phyloP scores from a whole-genome alignment of 2,329 filamentous ascomycete species.

The Thielaviopsis populi region DNA sequence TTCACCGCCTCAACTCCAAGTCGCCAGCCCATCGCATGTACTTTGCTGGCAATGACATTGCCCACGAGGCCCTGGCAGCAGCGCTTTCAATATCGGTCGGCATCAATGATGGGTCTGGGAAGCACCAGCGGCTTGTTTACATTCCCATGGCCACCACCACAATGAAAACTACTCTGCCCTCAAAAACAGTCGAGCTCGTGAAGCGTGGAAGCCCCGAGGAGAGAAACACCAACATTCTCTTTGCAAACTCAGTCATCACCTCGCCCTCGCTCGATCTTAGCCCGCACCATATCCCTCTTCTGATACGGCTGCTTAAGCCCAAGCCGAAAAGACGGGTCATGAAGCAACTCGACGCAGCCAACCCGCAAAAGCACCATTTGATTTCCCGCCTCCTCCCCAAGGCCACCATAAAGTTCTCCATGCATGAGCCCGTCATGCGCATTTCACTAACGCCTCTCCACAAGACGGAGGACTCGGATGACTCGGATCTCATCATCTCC shows the following conservation, averaged over 20 bases:
- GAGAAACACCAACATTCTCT: slow-evolving; percentile 88
- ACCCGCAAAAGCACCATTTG: slow-evolving; percentile 39
- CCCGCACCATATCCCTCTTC: slow-evolving; percentile 74
- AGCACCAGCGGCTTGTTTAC: slow-evolving; percentile 76
- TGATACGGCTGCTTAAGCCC: slow-evolving; percentile 59
- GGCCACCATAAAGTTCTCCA: slow-evolving; percentile 83
- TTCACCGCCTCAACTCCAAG: slow-evolving; percentile 79
- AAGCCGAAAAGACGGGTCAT: slow-evolving; percentile 22
- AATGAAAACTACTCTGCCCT: slow-evolving; percentile 82
- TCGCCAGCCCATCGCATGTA: slow-evolving; percentile 97
- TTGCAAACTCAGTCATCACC: slow-evolving; percentile 89
- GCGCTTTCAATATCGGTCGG: slow-evolving; percentile 86
- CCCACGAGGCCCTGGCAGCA: slow-evolving; percentile 83
- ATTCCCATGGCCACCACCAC: slow-evolving; percentile 96
- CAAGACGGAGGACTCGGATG: slow-evolving; percentile 52
- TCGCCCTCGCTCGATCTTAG: slow-evolving; percentile 90
- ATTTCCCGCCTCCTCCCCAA: slow-evolving; percentile 89
- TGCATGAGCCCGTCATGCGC: slow-evolving; percentile 88
- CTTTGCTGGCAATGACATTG: slow-evolving; percentile 81
- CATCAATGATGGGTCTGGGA: slow-evolving; percentile 75
- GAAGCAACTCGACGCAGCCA: slow-evolving; percentile 19
- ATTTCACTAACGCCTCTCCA: slow-evolving; percentile 67
- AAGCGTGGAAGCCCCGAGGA: slow-evolving; percentile 59
- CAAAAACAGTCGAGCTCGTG: slow-evolving; percentile 76
- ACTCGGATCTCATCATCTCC: slow-evolving; percentile 90